These are phyloP conservation scores for Croton laevigatus DNA, from an alignment of 441 rosid species.

Conservation along the genomic window DNA sequence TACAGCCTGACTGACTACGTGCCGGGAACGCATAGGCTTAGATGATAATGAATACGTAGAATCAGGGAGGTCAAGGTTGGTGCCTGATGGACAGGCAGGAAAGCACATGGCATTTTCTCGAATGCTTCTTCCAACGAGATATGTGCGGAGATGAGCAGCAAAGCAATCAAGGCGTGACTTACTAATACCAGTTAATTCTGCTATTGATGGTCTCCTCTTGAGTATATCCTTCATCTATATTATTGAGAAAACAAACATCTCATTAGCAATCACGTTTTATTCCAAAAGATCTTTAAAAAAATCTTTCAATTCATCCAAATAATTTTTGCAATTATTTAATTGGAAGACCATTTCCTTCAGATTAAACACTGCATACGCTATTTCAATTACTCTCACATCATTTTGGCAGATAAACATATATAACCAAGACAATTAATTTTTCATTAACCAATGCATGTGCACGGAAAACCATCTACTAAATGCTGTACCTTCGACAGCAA, in stretches of 20 bases:
- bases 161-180: constrained; percentile 80
- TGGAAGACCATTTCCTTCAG: not conserved
- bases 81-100: constrained; percentile 22
- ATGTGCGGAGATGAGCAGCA: constrained; percentile 74
- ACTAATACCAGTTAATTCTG: constrained; percentile 85
- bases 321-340: too few species aligned
- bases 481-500: constrained; percentile 70
- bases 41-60: constrained; percentile 25
- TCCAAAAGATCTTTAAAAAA: too few species aligned
- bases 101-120: constrained; percentile 30
- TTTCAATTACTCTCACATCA: not conserved
- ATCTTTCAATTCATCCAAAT: too few species aligned
- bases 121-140: constrained; percentile 58
- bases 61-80: constrained; percentile 26
- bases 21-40: constrained; percentile 45
- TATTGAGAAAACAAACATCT: constrained; percentile 3
- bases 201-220: constrained; percentile 76
- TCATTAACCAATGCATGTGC: not conserved
- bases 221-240: constrained; percentile 79
- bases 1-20: constrained; percentile 39
- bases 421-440: not conserved
- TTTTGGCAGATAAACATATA: not conserved
- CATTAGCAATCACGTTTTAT: constrained; percentile 6
- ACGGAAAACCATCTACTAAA: not conserved
- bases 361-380: not conserved